Base-by-base conservation (phyloP, 129 eudicot genomes). In the Flaveria robusta region DNA sequence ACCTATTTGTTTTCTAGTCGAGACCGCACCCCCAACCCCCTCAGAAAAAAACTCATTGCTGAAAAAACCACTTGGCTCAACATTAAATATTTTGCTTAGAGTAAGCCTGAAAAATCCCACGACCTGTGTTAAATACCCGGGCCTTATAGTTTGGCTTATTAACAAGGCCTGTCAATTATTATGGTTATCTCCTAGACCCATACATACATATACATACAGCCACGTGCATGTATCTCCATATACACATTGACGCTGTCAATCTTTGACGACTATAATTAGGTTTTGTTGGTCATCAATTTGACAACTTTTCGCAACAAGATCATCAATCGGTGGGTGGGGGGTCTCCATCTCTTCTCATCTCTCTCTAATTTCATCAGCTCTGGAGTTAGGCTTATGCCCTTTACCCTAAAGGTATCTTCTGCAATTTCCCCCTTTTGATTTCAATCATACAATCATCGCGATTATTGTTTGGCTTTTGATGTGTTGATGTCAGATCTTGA, bases 351-450 rank as follows among this genome's bases (percentile, higher is more conserved):
- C 81, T 77, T 34, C 39, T 34, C 39, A 59, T 70, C 64, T 45
- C 16, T 70, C 70, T 60, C 72, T 50, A 64, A 31, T 62, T 19
- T 31, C 18, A 78, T 47, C 29, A 76, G 77, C 83, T 82, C 86
- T 83, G 86, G 80, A 78, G 71, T 83, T 59, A 71, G 84, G 92
- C 88, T 88, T 93, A 90, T 93, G 97, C 98, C 90, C 83, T 91
- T 88, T 84, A 34, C 80, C 73, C 88, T 79, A 41, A 83, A 82
- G 96, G 93, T 91, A 84, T 29, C 34, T 47, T 62, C 18, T 42
- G 1, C n/a, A 51, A 4, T 18, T 23, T 65, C 10, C 34, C 45
- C 0, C 51, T 51, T 26, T 55, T 75, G 7, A 7, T 23, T 60
- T 7, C 18, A 20, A 43, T 51, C 43, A 11, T 49, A 18, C 42